Conservation (phyloP, 495 filamentous ascomycete genomes). For the Penicillium subrubescens region DNA sequence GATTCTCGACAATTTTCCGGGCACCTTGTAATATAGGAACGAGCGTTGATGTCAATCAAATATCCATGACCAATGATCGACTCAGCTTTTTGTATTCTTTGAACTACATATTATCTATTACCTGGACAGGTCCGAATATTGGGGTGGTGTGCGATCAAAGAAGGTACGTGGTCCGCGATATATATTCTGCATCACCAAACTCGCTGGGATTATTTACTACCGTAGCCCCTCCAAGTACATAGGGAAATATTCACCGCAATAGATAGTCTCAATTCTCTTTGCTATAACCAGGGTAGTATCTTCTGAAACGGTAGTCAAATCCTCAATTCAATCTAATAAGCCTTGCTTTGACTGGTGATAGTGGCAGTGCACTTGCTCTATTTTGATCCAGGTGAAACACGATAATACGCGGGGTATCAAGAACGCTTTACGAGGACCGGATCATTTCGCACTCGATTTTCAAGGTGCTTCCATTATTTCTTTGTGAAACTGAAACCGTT, state of each 20-base stretch:
- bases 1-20: too few species aligned
- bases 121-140: too few species aligned
- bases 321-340: background rate
- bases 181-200: too few species aligned
- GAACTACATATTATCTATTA: too few species aligned
- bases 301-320: background rate
- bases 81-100: too few species aligned
- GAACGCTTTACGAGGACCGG: background rate
- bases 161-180: too few species aligned
- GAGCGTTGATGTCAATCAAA: too few species aligned
- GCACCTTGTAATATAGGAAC: too few species aligned
- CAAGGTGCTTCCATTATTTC: background rate
- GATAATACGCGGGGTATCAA: background rate
- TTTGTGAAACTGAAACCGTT: background rate
- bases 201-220: too few species aligned
- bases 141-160: too few species aligned
- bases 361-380: background rate
- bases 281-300: background rate
- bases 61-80: too few species aligned
- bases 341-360: background rate
- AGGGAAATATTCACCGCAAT: background rate
- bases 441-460: background rate
- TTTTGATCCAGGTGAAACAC: background rate
- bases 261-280: background rate
- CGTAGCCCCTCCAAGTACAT: background rate